Evolutionary conservation across 1,139 yeast genomes (phyloP).

Genomic region (Pichia sp.): DNA sequence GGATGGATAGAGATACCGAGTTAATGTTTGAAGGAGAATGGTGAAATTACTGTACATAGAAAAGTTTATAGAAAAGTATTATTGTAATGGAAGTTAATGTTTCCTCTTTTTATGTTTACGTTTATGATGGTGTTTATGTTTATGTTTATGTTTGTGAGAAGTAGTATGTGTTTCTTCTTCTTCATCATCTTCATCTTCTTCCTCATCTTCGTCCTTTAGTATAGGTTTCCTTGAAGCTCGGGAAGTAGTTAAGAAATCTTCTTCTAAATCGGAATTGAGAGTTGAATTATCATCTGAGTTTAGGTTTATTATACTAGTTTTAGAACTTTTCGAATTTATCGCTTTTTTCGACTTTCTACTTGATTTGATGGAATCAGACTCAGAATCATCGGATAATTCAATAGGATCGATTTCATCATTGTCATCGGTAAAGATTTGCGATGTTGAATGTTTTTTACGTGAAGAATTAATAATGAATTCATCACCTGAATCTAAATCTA

Average conservation of each 20-base stretch:
- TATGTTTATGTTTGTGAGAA: conserved; percentile 2
- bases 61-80: conserved; percentile 1
- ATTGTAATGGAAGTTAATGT: background rate
- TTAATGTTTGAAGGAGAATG: conserved; percentile 9
- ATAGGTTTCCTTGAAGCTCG: conserved; percentile 2
- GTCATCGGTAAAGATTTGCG: background rate
- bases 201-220: background rate
- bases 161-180: background rate
- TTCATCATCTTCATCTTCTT: conserved; percentile 9
- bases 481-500: conserved; percentile 8
- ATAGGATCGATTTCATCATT: background rate
- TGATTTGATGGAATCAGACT: background rate
- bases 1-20: conserved; percentile 18
- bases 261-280: conserved; percentile 2
- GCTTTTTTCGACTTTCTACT: too few relatives aligned
- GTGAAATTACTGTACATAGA: conserved; percentile 1
- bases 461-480: background rate
- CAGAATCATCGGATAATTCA: background rate
- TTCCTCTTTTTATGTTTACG: conserved; percentile 3
- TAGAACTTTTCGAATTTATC: too few relatives aligned
- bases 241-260: background rate
- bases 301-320: too few relatives aligned
- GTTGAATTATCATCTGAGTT: background rate
- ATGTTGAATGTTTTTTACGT: background rate
- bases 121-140: conserved; percentile 4